A percentile compares a stretch with the other conserved stretches of the same genome.
phyloP scores from a whole-genome alignment of 495 filamentous ascomycete species.

The Penicillium verhagenii region DNA sequence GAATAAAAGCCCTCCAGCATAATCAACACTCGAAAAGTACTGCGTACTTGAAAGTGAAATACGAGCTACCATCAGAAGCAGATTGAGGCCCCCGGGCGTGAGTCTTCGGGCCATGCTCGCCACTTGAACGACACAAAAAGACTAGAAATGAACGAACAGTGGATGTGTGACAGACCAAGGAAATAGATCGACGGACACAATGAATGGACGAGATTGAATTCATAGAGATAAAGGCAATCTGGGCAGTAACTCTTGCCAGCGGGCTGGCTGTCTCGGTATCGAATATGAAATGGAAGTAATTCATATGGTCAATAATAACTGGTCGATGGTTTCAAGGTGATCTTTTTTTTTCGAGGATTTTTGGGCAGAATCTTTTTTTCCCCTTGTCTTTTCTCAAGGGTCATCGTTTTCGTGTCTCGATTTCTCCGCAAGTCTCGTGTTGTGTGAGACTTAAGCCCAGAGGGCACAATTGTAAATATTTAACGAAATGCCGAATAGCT shows the following conservation, averaged over 20 bases:
- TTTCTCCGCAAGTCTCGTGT: not conserved
- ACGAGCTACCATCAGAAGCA: constrained; percentile 22
- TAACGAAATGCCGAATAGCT: constrained; percentile 40
- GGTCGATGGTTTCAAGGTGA: not conserved
- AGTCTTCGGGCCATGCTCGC: constrained; percentile 8
- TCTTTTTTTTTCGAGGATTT: not conserved
- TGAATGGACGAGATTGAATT: constrained; percentile 14
- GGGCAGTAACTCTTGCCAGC: not conserved
- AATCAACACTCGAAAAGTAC: constrained; percentile 19
- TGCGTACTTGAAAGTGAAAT: constrained; percentile 20
- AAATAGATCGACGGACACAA: constrained; percentile 20
- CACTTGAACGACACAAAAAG: constrained; percentile 7
- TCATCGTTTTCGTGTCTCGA: not conserved
- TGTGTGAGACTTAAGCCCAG: too few species aligned
- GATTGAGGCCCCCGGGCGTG: constrained; percentile 11
- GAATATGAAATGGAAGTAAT: constrained; percentile 6
- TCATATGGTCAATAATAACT: not conserved
- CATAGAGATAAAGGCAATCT: constrained; percentile 5
- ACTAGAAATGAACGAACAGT: constrained; percentile 2
- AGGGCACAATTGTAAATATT: constrained; percentile 2
- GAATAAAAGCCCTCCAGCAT: constrained; percentile 24
- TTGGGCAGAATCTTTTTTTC: too few species aligned
- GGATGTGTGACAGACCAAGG: constrained; percentile 12
- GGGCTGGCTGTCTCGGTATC: not conserved
- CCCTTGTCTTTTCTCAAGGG: not conserved